Evolutionary conservation across 2,329 filamentous ascomycete genomes (phyloP).

Genomic region (Sporothrix protearum): DNA sequence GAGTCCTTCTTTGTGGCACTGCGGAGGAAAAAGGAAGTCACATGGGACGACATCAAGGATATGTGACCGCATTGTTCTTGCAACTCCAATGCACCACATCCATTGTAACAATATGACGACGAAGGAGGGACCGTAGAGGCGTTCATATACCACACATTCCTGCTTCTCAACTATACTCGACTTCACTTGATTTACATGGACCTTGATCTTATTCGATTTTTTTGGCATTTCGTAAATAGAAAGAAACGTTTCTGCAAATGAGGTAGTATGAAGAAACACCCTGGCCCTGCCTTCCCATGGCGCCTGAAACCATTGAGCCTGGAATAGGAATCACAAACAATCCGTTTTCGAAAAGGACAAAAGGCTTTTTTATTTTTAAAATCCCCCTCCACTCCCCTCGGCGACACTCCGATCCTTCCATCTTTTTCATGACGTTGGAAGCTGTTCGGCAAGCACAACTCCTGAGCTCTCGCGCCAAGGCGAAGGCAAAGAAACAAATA

Average conservation of each 20-base stretch:
- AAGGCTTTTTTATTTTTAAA: constrained; percentile 14
- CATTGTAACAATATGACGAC: not conserved
- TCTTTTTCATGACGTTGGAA: constrained; percentile 18
- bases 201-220: constrained; percentile 20
- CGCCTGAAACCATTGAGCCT: constrained; percentile 9
- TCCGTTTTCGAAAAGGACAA: constrained; percentile 4
- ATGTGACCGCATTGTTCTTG: not conserved
- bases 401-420: constrained; percentile 12
- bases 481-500: not conserved
- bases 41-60: constrained; percentile 28
- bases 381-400: not conserved
- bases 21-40: constrained; percentile 54
- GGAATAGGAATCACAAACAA: constrained; percentile 18
- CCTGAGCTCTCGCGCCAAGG: not conserved
- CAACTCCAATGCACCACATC: not conserved
- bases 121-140: not conserved
- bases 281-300: constrained; percentile 13
- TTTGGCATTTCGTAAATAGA: constrained; percentile 17
- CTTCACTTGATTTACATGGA: not conserved
- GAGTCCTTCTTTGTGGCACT: constrained; percentile 85
- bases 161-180: not conserved
- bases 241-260: constrained; percentile 19
- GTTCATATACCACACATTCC: not conserved
- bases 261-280: constrained; percentile 11
- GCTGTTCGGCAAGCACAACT: not conserved